Conservation (phyloP, 2,329 filamentous ascomycete species). For the Eutypa lata region DNA sequence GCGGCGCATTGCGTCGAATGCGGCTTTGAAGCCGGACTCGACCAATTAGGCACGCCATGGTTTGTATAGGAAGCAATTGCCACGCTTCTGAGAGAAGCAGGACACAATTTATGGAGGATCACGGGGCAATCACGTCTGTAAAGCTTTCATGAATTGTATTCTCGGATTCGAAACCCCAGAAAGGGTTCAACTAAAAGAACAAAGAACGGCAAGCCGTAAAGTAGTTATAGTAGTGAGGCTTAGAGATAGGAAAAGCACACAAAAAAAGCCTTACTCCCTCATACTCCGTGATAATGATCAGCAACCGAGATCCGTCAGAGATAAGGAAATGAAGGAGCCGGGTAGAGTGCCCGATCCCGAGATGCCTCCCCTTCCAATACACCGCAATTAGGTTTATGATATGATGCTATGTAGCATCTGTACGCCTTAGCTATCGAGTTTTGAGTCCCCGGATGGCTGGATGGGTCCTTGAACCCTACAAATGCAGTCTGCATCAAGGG, state of each 20-base stretch:
- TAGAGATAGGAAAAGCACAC: too few relatives aligned
- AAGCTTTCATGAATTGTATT: not conserved
- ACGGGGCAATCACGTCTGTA: constrained; percentile 2
- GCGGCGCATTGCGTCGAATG: constrained; percentile 12
- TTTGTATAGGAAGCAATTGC: constrained; percentile 6
- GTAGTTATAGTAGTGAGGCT: not conserved
- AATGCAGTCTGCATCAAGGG: not conserved
- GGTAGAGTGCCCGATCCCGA: not conserved
- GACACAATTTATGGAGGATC: constrained; percentile 1
- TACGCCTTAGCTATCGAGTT: not conserved
- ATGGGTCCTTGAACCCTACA: not conserved
- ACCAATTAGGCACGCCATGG: constrained; percentile 17
- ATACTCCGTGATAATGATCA: too few relatives aligned
- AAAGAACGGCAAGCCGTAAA: not conserved
- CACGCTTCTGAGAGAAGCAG: constrained; percentile 1
- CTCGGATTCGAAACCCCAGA: not conserved
- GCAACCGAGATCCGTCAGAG: not conserved
- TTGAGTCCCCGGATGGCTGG: not conserved
- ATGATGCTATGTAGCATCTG: too few relatives aligned
- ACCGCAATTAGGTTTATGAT: too few relatives aligned
- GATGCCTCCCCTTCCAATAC: not conserved
- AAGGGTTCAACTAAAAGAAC: not conserved
- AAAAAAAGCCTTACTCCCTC: too few relatives aligned
- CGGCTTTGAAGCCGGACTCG: constrained; percentile 21
- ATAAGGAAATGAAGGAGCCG: not conserved